Evolutionary conservation across 345 rosid genomes (phyloP).

Genomic region (Populus davidiana): DNA sequence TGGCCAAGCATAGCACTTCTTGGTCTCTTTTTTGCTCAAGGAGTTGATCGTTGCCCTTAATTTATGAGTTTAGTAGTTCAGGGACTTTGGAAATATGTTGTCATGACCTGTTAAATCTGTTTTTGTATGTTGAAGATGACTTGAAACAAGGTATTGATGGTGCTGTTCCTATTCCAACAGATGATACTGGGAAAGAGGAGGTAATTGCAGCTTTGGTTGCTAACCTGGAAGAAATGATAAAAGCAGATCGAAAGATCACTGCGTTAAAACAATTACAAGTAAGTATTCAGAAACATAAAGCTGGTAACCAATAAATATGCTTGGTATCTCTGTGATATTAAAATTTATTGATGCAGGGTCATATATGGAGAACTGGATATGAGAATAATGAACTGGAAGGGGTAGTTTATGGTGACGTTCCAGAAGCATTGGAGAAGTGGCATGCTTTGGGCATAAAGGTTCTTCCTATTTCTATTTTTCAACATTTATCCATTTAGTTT

Average conservation of each 20-base stretch:
- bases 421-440: conserved; percentile 84
- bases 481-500: neutral
- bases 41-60: neutral
- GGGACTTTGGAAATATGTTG: neutral
- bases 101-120: neutral
- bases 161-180: conserved; percentile 62
- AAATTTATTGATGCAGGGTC: conserved; percentile 56
- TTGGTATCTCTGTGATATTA: neutral
- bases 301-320: neutral
- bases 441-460: conserved; percentile 82
- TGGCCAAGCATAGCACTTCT: conserved; percentile 1
- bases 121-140: conserved; percentile 70
- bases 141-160: conserved; percentile 62
- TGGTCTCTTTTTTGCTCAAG: neutral
- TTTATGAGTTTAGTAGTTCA: neutral
- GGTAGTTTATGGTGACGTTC: conserved; percentile 79
- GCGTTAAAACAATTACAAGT: conserved; percentile 96
- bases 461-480: neutral
- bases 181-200: conserved; percentile 72
- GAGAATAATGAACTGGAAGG: conserved; percentile 68
- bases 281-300: conserved; percentile 11
- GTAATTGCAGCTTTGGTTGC: conserved; percentile 81
- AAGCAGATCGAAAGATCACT: conserved; percentile 89
- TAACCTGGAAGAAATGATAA: conserved; percentile 88
- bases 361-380: conserved; percentile 93